Conservation (phyloP, 2,329 filamentous ascomycete genomes). For the Trichoderma semiorbis region DNA sequence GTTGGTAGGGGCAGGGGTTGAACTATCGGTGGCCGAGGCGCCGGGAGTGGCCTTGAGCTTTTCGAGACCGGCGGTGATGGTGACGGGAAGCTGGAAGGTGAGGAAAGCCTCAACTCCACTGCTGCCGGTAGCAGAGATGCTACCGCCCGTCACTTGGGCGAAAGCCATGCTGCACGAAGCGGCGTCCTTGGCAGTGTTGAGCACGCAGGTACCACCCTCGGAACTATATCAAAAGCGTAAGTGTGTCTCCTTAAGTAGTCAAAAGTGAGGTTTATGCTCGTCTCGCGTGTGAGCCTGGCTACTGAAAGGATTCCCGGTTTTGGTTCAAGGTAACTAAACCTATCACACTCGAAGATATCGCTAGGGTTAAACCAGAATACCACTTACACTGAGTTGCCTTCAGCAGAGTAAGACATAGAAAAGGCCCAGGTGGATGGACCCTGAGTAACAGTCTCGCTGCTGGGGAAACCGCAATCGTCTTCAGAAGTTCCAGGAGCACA, state of each 20-base stretch:
- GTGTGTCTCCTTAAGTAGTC: background rate
- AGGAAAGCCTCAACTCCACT: conserved; percentile 22
- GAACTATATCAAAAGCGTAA: conserved; percentile 19
- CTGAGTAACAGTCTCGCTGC: conserved; percentile 27
- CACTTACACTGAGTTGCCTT: background rate
- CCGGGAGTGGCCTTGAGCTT: conserved; percentile 29
- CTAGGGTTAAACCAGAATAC: background rate
- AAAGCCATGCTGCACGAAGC: conserved; percentile 26
- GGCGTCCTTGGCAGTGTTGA: conserved; percentile 25
- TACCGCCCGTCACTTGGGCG: background rate
- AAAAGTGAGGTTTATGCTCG: background rate
- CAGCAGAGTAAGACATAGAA: background rate
- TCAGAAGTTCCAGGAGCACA: conserved; percentile 23
- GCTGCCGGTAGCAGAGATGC: background rate
- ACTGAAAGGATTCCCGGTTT: background rate
- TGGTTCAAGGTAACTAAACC: background rate
- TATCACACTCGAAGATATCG: background rate
- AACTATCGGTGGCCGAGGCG: conserved; percentile 10
- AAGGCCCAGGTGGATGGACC: conserved; percentile 27
- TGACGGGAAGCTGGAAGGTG: conserved; percentile 29
- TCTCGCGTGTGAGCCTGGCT: background rate
- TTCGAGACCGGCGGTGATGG: conserved; percentile 37
- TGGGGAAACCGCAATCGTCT: background rate
- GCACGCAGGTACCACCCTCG: conserved; percentile 25
- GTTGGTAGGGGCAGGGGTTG: conserved; percentile 21